These are phyloP conservation scores for Aspergillus flavus DNA, from an alignment of 2,329 filamentous ascomycete genomes.

Conservation along the genomic window DNA sequence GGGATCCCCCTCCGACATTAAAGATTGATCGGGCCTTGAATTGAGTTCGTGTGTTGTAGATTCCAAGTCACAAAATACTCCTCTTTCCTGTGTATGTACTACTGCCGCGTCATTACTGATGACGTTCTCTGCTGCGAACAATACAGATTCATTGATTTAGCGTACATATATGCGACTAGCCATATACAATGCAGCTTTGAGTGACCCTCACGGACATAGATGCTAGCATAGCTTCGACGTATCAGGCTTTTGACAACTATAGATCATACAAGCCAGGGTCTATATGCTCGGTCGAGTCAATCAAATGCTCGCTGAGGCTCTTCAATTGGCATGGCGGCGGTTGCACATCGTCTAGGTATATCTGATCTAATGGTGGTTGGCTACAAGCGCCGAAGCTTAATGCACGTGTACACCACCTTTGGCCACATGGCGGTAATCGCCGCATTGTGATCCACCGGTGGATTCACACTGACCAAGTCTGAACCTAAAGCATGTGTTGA, in stretches of 20 bases:
- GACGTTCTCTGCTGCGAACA: neutral
- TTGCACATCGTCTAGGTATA: neutral
- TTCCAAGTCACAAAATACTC: neutral
- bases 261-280: neutral
- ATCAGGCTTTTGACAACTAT: neutral
- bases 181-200: neutral
- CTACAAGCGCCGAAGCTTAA: neutral
- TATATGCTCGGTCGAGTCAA: neutral
- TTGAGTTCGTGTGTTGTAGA: neutral
- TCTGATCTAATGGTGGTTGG: neutral
- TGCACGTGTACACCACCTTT: neutral
- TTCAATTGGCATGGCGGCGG: neutral
- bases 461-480: neutral
- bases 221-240: neutral
- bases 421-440: neutral
- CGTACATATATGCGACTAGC: neutral
- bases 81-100: neutral
- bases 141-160: neutral
- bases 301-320: neutral
- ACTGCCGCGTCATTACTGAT: neutral
- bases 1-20: neutral
- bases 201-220: neutral
- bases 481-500: neutral
- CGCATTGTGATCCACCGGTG: neutral
- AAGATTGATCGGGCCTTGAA: neutral